Evolutionary conservation across 495 filamentous ascomycete species (phyloP).

Genomic region (Aspergillus steynii): DNA sequence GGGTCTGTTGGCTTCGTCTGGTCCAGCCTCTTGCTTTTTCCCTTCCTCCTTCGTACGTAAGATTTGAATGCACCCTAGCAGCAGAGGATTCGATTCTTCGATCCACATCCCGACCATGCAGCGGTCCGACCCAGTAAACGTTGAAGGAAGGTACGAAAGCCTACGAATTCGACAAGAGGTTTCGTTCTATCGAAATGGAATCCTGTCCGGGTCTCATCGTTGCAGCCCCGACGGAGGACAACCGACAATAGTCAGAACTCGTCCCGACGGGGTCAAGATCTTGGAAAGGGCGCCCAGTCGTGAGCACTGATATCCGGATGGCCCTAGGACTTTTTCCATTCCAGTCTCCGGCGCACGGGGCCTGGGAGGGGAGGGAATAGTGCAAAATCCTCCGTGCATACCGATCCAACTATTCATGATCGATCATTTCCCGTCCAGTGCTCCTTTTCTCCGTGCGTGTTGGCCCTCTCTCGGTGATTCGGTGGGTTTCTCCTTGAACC

Average conservation of each 20-base stretch:
- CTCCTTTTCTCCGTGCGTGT: slow-evolving; percentile 8
- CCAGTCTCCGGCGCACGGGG: slow-evolving; percentile 21
- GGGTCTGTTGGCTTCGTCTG: slow-evolving; percentile 6
- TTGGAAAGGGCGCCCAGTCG: neutral
- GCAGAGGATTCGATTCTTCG: slow-evolving; percentile 10
- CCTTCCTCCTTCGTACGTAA: neutral
- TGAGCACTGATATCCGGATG: slow-evolving; percentile 1
- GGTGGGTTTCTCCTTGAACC: slow-evolving; percentile 11
- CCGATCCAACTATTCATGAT: slow-evolving; percentile 20
- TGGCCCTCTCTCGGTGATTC: slow-evolving; percentile 13
- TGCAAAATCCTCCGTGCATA: slow-evolving; percentile 22
- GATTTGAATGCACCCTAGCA: slow-evolving; percentile 9
- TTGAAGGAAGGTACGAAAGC: slow-evolving; percentile 9
- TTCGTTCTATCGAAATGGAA: neutral
- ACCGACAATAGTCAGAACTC: neutral
- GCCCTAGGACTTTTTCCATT: slow-evolving; percentile 2
- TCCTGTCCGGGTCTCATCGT: too few relatives aligned
- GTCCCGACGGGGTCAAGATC: neutral
- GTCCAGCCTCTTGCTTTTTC: slow-evolving; percentile 24
- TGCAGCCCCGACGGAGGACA: neutral
- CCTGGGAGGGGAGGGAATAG: slow-evolving; percentile 13
- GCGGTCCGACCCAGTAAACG: slow-evolving; percentile 31
- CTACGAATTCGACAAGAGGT: neutral
- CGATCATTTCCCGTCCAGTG: slow-evolving; percentile 20
- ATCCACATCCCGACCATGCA: slow-evolving; percentile 30